These are phyloP conservation scores for Pestalotiopsis fici DNA, from an alignment of 2,329 filamentous ascomycete species.

Conservation along the genomic window DNA sequence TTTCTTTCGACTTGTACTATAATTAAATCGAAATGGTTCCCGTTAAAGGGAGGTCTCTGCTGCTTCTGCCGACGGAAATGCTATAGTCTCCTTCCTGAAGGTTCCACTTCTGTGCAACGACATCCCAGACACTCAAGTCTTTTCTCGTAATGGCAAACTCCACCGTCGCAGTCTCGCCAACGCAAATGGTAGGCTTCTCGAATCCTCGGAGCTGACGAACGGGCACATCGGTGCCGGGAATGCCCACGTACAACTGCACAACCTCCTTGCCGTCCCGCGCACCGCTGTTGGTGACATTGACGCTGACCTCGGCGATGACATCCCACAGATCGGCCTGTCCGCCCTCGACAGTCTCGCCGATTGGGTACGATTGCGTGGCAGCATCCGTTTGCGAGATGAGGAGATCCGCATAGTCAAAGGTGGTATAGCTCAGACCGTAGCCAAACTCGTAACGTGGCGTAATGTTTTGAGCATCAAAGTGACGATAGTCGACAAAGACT, in stretches of 20 bases:
- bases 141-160: conserved; percentile 47
- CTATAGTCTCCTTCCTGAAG: conserved; percentile 32
- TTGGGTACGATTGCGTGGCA: conserved; percentile 14
- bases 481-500: conserved; percentile 33
- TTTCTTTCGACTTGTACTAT: neutral
- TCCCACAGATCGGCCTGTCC: conserved; percentile 58
- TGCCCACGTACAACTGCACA: conserved; percentile 55
- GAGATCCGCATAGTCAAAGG: conserved; percentile 52
- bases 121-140: conserved; percentile 51
- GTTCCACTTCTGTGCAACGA: conserved; percentile 41
- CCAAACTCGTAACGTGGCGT: conserved; percentile 33
- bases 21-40: conserved; percentile 7
- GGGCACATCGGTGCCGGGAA: conserved; percentile 38
- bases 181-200: conserved; percentile 45
- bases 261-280: conserved; percentile 48
- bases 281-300: conserved; percentile 53
- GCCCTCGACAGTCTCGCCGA: conserved; percentile 35
- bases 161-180: conserved; percentile 40
- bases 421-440: conserved; percentile 47
- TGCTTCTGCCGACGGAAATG: conserved; percentile 31
- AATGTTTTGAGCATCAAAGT: conserved; percentile 31
- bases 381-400: conserved; percentile 34
- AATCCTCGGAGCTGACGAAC: conserved; percentile 51
- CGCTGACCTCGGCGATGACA: conserved; percentile 46
- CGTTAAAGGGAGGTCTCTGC: conserved; percentile 18